Percentiles rank a stretch among this genome's conserved stretches.
phyloP scores from a whole-genome alignment of 148 eudicot genomes.

The Vaccinium corymbosum region DNA sequence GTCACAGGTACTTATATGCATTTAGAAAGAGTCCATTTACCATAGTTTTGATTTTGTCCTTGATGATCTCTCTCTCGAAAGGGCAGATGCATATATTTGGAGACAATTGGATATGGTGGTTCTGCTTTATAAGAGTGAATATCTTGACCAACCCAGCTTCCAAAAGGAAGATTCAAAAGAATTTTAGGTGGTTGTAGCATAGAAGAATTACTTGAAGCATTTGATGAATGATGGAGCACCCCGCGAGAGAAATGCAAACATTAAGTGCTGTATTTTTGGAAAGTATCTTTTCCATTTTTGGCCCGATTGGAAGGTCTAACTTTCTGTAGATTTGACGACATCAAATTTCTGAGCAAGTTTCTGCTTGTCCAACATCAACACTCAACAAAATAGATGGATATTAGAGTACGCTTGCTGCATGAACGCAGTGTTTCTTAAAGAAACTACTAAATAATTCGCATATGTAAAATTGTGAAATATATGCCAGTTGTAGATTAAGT shows the following conservation, averaged over 20 bases:
- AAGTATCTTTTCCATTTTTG: not conserved
- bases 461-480: not conserved
- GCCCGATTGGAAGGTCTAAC: not conserved
- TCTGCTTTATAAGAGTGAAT: not conserved
- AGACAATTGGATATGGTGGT: not conserved
- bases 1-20: not conserved
- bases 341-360: not conserved
- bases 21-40: not conserved
- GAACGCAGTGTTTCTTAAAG: not conserved
- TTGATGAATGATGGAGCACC: not conserved
- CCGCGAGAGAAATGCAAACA: not conserved
- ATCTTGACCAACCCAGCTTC: not conserved
- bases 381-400: not conserved
- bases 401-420: not conserved
- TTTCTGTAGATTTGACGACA: not conserved
- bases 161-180: not conserved
- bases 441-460: not conserved
- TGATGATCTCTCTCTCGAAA: not conserved
- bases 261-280: not conserved
- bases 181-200: not conserved
- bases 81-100: not conserved
- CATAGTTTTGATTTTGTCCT: not conserved
- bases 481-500: not conserved
- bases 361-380: not conserved
- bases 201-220: not conserved